phyloP scores from a whole-genome alignment of 371 early-diverging fungal species.

The Sporodiniella umbellata region DNA sequence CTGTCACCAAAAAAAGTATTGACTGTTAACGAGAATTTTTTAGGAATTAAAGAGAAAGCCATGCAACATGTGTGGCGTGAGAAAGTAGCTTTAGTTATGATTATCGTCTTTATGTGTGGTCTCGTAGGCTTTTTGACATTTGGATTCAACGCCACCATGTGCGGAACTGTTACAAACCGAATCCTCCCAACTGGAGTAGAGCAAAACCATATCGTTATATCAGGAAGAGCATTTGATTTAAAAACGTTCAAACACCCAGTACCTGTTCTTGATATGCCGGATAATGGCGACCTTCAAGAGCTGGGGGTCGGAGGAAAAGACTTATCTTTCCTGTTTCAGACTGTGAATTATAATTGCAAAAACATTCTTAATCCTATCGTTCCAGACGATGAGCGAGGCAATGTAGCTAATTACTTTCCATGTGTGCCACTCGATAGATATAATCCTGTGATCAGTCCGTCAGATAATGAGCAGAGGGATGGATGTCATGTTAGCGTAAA shows the following conservation, averaged over 20 bases:
- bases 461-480: slow-evolving; percentile 51
- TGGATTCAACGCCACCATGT: slow-evolving; percentile 59
- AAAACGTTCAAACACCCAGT: slow-evolving; percentile 39
- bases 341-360: slow-evolving; percentile 68
- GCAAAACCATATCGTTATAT: slow-evolving; percentile 46
- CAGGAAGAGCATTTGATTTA: slow-evolving; percentile 56
- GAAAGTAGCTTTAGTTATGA: slow-evolving; percentile 77
- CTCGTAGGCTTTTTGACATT: slow-evolving; percentile 68
- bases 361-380: slow-evolving; percentile 52
- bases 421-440: slow-evolving; percentile 56
- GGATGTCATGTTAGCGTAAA: slow-evolving; percentile 66
- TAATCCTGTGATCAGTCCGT: slow-evolving; percentile 38
- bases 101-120: slow-evolving; percentile 63
- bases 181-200: slow-evolving; percentile 51
- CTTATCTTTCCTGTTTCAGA: slow-evolving; percentile 78
- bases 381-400: slow-evolving; percentile 44
- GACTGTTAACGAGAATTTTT: background rate
- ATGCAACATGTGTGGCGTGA: slow-evolving; percentile 91
- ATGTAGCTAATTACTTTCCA: slow-evolving; percentile 71
- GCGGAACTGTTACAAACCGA: slow-evolving; percentile 50
- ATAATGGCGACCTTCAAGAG: slow-evolving; percentile 55
- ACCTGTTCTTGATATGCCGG: slow-evolving; percentile 35
- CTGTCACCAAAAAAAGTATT: background rate
- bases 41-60: slow-evolving; percentile 50
- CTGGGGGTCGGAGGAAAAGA: slow-evolving; percentile 72